Conservation (phyloP, 176 grass and related monocot species). For the barley (Hordeum vulgare) region DNA sequence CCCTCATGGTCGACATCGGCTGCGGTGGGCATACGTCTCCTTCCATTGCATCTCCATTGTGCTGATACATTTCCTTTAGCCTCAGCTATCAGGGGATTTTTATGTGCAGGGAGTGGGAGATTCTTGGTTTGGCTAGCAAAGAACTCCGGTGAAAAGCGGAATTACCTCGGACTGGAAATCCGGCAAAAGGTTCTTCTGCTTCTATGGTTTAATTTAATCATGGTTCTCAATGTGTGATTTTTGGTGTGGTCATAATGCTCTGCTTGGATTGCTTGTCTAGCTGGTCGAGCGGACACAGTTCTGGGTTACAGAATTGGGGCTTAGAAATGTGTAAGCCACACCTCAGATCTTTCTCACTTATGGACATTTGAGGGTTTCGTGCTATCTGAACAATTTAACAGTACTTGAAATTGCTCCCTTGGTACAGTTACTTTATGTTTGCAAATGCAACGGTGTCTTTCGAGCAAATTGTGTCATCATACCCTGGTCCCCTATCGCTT, state of each 20-base stretch:
- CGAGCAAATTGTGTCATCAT: slow-evolving; percentile 48
- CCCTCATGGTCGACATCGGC: slow-evolving; percentile 95
- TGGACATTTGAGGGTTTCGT: neutral
- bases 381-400: neutral
- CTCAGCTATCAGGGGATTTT: neutral
- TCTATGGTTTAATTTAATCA: neutral
- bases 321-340: slow-evolving; percentile 65
- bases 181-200: slow-evolving; percentile 59
- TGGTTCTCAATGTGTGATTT: neutral
- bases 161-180: slow-evolving; percentile 93
- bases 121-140: slow-evolving; percentile 91
- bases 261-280: slow-evolving; percentile 31
- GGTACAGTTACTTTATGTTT: slow-evolving; percentile 74
- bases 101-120: slow-evolving; percentile 68
- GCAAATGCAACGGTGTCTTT: slow-evolving; percentile 87
- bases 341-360: neutral
- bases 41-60: neutral
- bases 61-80: neutral
- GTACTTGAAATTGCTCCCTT: slow-evolving; percentile 14
- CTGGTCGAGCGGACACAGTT: slow-evolving; percentile 73
- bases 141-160: slow-evolving; percentile 45
- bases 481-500: slow-evolving; percentile 69
- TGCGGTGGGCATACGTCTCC: slow-evolving; percentile 40
- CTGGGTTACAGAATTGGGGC: slow-evolving; percentile 65
- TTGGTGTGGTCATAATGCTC: neutral